Evolutionary conservation across 2,329 filamentous ascomycete genomes (phyloP).

Genomic region (Paraconiothyrium brasiliense): DNA sequence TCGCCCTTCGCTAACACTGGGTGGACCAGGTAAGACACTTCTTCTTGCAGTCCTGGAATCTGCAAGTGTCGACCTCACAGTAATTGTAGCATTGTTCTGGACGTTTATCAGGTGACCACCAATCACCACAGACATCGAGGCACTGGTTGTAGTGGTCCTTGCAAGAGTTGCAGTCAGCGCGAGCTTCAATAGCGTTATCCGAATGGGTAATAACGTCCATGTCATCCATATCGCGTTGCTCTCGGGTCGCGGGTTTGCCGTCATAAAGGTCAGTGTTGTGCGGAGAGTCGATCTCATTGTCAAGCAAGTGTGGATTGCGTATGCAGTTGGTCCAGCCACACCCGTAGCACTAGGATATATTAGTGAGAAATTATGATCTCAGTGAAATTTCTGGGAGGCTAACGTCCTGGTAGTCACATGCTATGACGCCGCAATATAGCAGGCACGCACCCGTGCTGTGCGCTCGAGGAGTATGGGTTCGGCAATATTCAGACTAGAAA

Average conservation of each 20-base stretch:
- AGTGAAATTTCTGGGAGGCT: not conserved
- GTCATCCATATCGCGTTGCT: not conserved
- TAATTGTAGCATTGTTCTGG: not conserved
- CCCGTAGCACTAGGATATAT: not conserved
- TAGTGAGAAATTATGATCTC: too few species aligned
- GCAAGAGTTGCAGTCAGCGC: not conserved
- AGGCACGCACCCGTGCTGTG: not conserved
- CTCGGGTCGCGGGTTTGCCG: too few species aligned
- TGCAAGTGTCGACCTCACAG: constrained; percentile 1
- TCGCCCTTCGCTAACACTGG: not conserved
- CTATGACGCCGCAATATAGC: not conserved
- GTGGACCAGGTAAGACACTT: not conserved
- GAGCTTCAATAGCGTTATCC: not conserved
- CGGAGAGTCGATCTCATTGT: not conserved
- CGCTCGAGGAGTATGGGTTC: not conserved
- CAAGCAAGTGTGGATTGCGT: not conserved
- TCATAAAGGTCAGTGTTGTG: not conserved
- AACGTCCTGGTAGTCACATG: constrained; percentile 1
- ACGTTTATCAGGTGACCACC: not conserved
- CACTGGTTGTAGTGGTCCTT: not conserved
- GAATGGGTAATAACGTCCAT: not conserved
- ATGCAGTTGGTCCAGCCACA: constrained; percentile 1
- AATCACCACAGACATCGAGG: not conserved
- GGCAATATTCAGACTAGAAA: not conserved
- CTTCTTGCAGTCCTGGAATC: not conserved